These are phyloP conservation scores for Backusella psychrophila DNA, from an alignment of 192 early-diverging fungal genomes.

Conservation along the genomic window DNA sequence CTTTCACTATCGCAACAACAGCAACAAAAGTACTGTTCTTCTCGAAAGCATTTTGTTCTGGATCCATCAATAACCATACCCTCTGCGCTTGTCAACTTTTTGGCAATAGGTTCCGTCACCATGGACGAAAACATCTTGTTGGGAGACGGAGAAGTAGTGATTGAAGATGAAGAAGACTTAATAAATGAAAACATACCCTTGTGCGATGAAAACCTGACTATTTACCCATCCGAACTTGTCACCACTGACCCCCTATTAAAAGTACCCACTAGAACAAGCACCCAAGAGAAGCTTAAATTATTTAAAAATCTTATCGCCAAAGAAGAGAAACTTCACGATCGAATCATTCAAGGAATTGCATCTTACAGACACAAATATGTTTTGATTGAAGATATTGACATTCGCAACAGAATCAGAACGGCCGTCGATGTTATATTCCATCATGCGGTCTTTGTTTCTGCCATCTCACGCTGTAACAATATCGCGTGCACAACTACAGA, in stretches of 20 bases:
- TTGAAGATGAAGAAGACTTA: not conserved
- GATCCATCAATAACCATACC: not conserved
- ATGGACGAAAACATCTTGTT: not conserved
- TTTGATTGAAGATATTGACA: slow-evolving; percentile 39
- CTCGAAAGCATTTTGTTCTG: not conserved
- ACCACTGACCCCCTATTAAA: not conserved
- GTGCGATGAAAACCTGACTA: not conserved
- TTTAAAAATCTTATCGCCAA: slow-evolving; percentile 10
- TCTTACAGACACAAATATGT: slow-evolving; percentile 40
- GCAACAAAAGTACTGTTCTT: not conserved
- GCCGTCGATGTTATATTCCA: slow-evolving; percentile 38
- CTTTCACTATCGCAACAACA: slow-evolving; percentile 12
- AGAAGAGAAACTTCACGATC: slow-evolving; percentile 29
- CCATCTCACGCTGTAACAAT: not conserved
- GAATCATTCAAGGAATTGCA: slow-evolving; percentile 33
- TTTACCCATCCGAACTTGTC: slow-evolving; percentile 4
- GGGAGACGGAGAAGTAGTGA: not conserved
- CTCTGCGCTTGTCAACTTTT: not conserved
- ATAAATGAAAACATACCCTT: not conserved
- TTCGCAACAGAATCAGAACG: slow-evolving; percentile 31
- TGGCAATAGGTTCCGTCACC: not conserved
- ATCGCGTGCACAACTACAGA: slow-evolving; percentile 15
- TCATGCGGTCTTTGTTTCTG: slow-evolving; percentile 36
- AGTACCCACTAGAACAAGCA: not conserved
- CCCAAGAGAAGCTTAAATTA: slow-evolving; percentile 7